Evolutionary conservation across 2,329 filamentous ascomycete genomes (phyloP), one percentile per base, ranked within the genome.

Genomic region (Calonectria ilicicola): DNA sequence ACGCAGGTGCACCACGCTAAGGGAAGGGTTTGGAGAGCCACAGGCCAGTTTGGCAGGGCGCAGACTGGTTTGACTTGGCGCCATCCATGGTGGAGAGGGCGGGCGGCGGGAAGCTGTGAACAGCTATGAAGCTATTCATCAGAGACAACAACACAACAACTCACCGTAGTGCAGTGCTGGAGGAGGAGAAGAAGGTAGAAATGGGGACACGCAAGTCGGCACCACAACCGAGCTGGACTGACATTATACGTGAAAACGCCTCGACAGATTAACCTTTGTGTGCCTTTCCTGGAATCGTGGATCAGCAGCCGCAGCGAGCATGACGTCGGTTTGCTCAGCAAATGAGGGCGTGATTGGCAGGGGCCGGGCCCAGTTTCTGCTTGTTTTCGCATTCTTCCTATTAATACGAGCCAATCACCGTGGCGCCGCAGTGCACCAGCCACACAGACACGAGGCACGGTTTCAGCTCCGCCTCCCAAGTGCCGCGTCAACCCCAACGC

Each of bases 391-490:
- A 40, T 65, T 26, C 51, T 62, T 65, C 71, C 77, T 80, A 80
- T 78, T 72, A 76, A 79, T 80, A 79, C 47, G 63, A 47, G 21
- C 78, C 76, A 80, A 78, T 77, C 60, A 69, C 3, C 44, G 19
- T 2, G 2, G 1, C 4, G 4, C 1, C 21, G 14, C 10, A 14
- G 44, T 15, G 14, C 64, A 67, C 73, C 75, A 80, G 78, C 78
- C 78, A 80, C 78, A 77, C 74, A 49, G 21, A 73, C 46, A 71
- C 60, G 73, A 77, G 76, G 78, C 76, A 73, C 72, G 74, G 78
- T 80, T 75, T 79, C 78, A 78, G 77, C 78, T 78, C 71, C 78
- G 78, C 78, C 78, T 73, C 78, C 67, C 58, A 58, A 78, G 69
- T 79, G 78, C 78, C 78, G 78, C 78, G 78, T 80, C 77, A 80